A percentile compares a stretch with the other conserved stretches of the same genome.
These are phyloP conservation scores for Dactylorhiza incarnata DNA, from an alignment of 106 monocot genomes.

Conservation along the genomic window DNA sequence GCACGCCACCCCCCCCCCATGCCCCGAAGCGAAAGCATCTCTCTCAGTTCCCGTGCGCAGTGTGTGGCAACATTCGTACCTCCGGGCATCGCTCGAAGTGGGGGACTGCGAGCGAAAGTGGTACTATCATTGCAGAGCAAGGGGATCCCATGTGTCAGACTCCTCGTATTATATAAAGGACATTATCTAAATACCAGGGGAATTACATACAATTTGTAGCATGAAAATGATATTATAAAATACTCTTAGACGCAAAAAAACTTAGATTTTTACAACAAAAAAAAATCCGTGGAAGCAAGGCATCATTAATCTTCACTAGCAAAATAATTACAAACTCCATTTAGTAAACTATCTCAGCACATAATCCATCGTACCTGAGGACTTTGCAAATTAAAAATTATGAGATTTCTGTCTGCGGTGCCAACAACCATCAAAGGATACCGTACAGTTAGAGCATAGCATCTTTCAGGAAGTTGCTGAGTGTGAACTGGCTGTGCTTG, in stretches of 20 bases:
- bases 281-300: neutral
- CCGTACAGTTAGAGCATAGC: conserved; percentile 71
- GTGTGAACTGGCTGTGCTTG: conserved; percentile 88
- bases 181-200: neutral
- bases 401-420: conserved; percentile 77
- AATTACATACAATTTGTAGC: neutral
- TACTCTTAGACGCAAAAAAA: neutral
- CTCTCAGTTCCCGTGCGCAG: too few relatives aligned
- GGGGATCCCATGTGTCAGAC: too few relatives aligned
- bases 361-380: conserved; percentile 70
- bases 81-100: too few relatives aligned
- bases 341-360: neutral
- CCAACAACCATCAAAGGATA: conserved; percentile 95
- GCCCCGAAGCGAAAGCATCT: too few relatives aligned
- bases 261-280: neutral
- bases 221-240: neutral
- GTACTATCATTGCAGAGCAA: too few relatives aligned
- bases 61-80: too few relatives aligned
- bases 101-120: too few relatives aligned
- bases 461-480: conserved; percentile 90
- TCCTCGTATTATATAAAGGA: neutral
- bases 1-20: too few relatives aligned
- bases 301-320: neutral
- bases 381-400: conserved; percentile 82
- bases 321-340: neutral